Evolutionary conservation across 805 yeast genomes (phyloP).

Genomic region (Hanseniaspora nectarophila): DNA sequence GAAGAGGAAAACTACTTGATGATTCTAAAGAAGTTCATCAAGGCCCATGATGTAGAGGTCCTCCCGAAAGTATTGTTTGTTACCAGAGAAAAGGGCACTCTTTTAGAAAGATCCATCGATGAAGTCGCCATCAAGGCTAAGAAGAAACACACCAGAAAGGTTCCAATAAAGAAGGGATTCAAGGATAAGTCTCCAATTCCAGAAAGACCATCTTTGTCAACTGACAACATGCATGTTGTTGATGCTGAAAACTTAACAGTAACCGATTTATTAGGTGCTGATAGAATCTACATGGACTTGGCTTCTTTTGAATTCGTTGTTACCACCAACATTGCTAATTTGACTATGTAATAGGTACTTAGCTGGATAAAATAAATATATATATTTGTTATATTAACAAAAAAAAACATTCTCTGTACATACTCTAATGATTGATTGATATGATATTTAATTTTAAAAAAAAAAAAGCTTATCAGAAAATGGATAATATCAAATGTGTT

Average conservation of each 20-base stretch:
- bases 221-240: conserved; percentile 42
- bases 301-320: conserved; percentile 57
- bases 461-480: not conserved
- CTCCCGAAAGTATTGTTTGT: conserved; percentile 53
- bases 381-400: not conserved
- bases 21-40: conserved; percentile 37
- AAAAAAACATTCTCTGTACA: not conserved
- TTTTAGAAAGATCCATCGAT: conserved; percentile 11
- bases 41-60: conserved; percentile 37
- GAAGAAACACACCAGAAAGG: not conserved
- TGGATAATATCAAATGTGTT: no score
- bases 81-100: conserved; percentile 33
- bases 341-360: not conserved
- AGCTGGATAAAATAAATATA: not conserved
- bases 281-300: conserved; percentile 60
- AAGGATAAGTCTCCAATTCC: conserved; percentile 50
- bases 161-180: conserved; percentile 24
- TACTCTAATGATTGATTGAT: not conserved
- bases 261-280: conserved; percentile 70
- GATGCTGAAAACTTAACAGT: conserved; percentile 71
- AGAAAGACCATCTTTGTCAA: conserved; percentile 30
- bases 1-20: conserved; percentile 24
- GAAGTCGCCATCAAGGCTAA: not conserved
- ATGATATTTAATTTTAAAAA: not conserved
- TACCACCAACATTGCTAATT: conserved; percentile 19